Evolutionary conservation across 495 filamentous ascomycete species (phyloP), one percentile per base, ranked within the genome.

Genomic region (Hypoxylon cercidicola): DNA sequence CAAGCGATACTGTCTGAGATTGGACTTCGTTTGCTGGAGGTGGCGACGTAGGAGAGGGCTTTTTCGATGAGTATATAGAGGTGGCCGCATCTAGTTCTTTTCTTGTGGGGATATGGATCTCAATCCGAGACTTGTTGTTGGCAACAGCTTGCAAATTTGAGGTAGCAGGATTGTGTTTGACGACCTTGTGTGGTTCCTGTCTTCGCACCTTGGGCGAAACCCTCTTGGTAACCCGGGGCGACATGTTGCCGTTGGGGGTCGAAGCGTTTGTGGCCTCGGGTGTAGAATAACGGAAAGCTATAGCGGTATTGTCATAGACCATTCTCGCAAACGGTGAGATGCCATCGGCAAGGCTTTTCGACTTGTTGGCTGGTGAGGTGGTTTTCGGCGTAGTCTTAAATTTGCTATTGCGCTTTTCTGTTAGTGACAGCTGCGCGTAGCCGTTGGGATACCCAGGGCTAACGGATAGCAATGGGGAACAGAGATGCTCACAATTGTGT

Each of bases 401-500:
- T 67, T 88, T 86, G 75, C 92, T 93, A 66, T 47, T 43, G 4
- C 37, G 34, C 54, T 46, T n/a, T 45, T 2, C 18, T 30, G 47
- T 47, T 51, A 68, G 74, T 41, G 71, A 58, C 57, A 35, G 37
- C n/a, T 16, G 40, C 15, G 6, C 20, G 18, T 39, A 47, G 47
- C 34, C 30, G 13, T 32, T 10, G 11, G 15, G 9, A 6, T 13
- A 8, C 2, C 13, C 13, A 39, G 37, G 11, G 45, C 40, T 1
- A 55, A 12, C 3, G n/a, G 28, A 11, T 43, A 20, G 39, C 4
- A 21, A 50, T 46, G 23, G 9, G 30, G 30, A 32, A 32, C 8
- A 11, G 21, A 25, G 32, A 60, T 44, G 66, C 88, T 76, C 81
- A 93, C 90, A 88, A 90, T 74, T 93, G 83, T 15, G 90, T 89